phyloP scores from a whole-genome alignment of 2,329 filamentous ascomycete genomes.

The Fusarium tanahbumbuense region DNA sequence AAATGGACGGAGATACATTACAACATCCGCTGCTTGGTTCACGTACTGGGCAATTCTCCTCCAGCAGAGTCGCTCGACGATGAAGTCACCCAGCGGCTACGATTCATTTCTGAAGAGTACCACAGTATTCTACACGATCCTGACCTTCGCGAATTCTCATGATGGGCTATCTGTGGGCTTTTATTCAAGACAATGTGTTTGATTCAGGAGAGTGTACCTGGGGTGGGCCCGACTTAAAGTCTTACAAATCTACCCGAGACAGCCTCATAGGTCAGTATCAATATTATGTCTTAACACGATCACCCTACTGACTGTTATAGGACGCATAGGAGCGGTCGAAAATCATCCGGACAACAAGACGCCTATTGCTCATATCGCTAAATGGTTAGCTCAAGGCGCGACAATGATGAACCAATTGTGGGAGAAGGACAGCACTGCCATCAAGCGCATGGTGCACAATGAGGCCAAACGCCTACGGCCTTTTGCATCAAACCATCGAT shows the following conservation, averaged over 20 bases:
- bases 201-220: accelerated
- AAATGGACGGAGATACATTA: conserved; percentile 37
- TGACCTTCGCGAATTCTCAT: neutral
- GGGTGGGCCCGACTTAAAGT: accelerated
- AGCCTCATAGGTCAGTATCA: neutral
- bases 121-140: neutral
- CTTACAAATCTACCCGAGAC: accelerated
- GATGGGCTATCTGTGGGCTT: conserved; percentile 8
- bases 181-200: neutral
- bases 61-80: accelerated
- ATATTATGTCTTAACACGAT: accelerated
- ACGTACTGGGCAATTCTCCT: neutral
- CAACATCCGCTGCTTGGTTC: conserved; percentile 27
- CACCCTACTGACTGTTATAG: neutral
- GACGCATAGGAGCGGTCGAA: neutral
- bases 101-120: accelerated
- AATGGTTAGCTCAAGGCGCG: conserved; percentile 26
- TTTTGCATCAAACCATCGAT: accelerated
- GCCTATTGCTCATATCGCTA: neutral
- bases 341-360: accelerated
- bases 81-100: accelerated
- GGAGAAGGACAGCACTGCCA: accelerated
- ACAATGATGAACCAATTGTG: neutral
- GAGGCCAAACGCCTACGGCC: neutral
- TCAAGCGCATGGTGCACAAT: accelerated